Base-by-base conservation (phyloP, 352 stramenopile species). In the Elongisporangium undulatum region DNA sequence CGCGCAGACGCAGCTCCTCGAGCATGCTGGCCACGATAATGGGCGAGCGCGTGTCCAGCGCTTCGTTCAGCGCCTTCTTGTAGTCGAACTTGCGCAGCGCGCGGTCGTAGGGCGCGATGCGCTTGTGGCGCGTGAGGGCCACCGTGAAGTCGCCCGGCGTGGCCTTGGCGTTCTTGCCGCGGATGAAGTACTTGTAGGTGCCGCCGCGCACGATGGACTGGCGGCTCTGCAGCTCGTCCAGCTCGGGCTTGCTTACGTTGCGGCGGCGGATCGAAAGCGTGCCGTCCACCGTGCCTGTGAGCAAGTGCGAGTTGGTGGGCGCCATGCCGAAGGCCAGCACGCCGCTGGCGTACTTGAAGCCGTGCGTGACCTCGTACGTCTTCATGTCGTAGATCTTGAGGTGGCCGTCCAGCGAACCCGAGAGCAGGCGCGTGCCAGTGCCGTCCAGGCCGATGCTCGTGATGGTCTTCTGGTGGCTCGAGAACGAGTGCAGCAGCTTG, bases 21-120 rank as follows among this genome's bases (percentile, higher is more conserved):
- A 99, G 80, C 62, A 98, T 97, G 52, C 90, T 97, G 50, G 94
- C 89, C 17, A 98, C 93, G 41, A 95, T 81, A 39, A 92, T 74
- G 50, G 95, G 92, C 55, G 96, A 94, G 20, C 92, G 79, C 34
- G 92, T 97, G 57, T 89, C 81, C 55, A 99, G 72, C 24, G 94
- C 94, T 60, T 97, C 91, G 68, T 98, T 97, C 48, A 99, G 74
- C 34, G 96, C 96, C 69, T 96, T 94, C 56, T 91, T 92, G 79
- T 99, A 98, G 62, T 97, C 85, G 69, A 99, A 99, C 71, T 98
- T 93, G 26, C 92, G 93, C 52, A 99, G 67, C 15, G 94, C 81
- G 34, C 83, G 64, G 74, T 99, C 96, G 75, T 98, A 98, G 52
- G 90, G 83, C 49, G 85, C 78, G 21, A 98, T 87, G 62, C 93